Evolutionary conservation across 371 early-diverging fungal genomes (phyloP).

Genomic region (Zopfochytrium polystomum): DNA sequence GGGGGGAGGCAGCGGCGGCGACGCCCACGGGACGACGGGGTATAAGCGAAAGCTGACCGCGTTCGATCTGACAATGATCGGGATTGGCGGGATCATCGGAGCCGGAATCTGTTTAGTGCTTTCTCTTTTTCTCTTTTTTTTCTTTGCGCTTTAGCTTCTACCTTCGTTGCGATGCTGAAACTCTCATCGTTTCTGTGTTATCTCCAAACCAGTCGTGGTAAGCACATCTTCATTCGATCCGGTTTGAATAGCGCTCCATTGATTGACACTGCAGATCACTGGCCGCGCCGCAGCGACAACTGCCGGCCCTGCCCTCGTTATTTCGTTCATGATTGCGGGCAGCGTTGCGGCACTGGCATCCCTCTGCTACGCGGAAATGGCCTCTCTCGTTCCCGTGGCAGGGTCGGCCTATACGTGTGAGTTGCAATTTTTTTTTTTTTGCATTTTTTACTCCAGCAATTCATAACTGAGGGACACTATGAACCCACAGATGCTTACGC

Average conservation of each 20-base stretch:
- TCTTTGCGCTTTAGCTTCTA: not conserved
- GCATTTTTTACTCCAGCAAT: not conserved
- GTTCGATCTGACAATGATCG: conserved; percentile 47
- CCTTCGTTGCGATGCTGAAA: not conserved
- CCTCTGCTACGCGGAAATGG: conserved; percentile 43
- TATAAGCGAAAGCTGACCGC: conserved; percentile 36
- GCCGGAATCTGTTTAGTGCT: conserved; percentile 30
- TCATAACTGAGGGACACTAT: too few species aligned
- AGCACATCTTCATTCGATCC: not conserved
- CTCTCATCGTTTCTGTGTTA: not conserved
- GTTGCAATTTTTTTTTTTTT: not conserved
- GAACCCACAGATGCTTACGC: conserved; percentile 32
- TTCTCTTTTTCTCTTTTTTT: not conserved
- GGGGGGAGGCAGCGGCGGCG: not conserved
- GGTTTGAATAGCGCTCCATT: not conserved
- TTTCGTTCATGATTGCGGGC: conserved; percentile 40
- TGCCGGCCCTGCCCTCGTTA: conserved; percentile 39
- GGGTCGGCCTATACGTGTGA: conserved; percentile 40
- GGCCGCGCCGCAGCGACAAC: conserved; percentile 32
- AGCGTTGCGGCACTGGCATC: conserved; percentile 22
- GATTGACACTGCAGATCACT: conserved; percentile 19
- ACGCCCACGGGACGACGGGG: not conserved
- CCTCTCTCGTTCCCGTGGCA: conserved; percentile 29
- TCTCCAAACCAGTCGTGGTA: not conserved
- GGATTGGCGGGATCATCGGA: conserved; percentile 74